Evolutionary conservation across 2,329 filamentous ascomycete genomes (phyloP), one percentile per base, ranked within the genome.

Genomic region (Aspergillus ustus): DNA sequence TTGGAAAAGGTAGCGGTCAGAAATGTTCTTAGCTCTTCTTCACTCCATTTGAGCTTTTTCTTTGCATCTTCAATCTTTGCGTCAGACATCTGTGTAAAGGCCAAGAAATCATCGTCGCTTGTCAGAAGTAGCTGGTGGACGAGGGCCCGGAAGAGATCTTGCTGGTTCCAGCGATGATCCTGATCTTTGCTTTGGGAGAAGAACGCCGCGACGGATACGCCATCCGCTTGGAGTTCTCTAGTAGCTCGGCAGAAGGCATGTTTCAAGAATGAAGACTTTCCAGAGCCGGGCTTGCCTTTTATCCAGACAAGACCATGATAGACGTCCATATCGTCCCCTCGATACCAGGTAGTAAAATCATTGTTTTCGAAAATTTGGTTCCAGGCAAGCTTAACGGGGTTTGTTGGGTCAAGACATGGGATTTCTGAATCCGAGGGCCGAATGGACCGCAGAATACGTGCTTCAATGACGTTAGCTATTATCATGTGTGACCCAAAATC

Each of bases 231-330:
- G 5, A 53, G 34, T 3, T 53, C 34, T 19, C 44, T 15, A 19
- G n/a, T 8, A 7, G 51, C 51, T n/a, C 34, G 34, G 13, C 51
- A n/a, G 19, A 44, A 53, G 17, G 51, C 51, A 44, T 44, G 20
- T 17, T 29, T 53, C 34, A 53, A n/a, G 20, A 53, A 53, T 34
- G 37, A 28, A 15, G 51, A 45, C 22, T 53, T 44, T 1, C 34
- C 51, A n/a, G 51, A 29, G 3, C 51, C 51, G 25, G 34, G 51
- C 15, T 44, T 53, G 7, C 51, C 51, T 28, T 53, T 53, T 34
- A 53, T 53, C 51, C 34, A 44, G 22, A 44, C 19, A 19, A 53
- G 51, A 9, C 51, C 51, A 17, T 25, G 31, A 20, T 53, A 34
- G n/a, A 4, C 25, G 11, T 13, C 8, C 8, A 13, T 37, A 1